A percentile compares a stretch with the other conserved stretches of the same genome.
These are phyloP conservation scores for Trypanosoma lewisi DNA, from an alignment of 208 protist species.

Conservation along the genomic window DNA sequence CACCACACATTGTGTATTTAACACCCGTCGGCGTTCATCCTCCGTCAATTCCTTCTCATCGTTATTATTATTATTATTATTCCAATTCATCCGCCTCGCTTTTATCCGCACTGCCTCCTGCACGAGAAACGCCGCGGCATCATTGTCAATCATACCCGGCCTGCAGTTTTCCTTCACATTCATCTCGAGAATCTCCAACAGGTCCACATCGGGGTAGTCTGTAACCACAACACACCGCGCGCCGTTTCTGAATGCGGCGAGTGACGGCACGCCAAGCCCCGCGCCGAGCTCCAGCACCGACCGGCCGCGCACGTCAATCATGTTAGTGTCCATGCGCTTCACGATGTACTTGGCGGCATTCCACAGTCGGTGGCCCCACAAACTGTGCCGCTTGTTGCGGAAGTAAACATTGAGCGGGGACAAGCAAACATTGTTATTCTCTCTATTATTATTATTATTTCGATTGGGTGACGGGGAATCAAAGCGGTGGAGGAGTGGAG, in stretches of 20 bases:
- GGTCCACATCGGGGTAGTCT: slow-evolving; percentile 77
- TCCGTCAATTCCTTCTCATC: slow-evolving; percentile 9
- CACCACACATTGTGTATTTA: slow-evolving; percentile 38
- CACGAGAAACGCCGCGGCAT: slow-evolving; percentile 35
- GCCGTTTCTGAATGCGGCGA: slow-evolving; percentile 72
- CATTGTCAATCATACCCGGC: slow-evolving; percentile 32
- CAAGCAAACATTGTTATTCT: too few relatives aligned
- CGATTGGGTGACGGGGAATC: slow-evolving; percentile 19
- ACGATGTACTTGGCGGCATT: slow-evolving; percentile 88
- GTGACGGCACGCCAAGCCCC: slow-evolving; percentile 75
- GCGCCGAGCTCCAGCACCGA: slow-evolving; percentile 84
- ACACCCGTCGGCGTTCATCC: slow-evolving; percentile 3
- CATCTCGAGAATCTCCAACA: slow-evolving; percentile 72
- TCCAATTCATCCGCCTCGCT: background rate
- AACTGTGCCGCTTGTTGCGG: slow-evolving; percentile 81
- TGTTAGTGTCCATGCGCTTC: slow-evolving; percentile 79
- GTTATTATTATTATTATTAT: background rate
- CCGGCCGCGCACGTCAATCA: slow-evolving; percentile 71
- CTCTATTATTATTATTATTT: too few relatives aligned
- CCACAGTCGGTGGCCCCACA: slow-evolving; percentile 88
- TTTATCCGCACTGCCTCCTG: slow-evolving; percentile 15
- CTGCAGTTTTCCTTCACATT: slow-evolving; percentile 79
- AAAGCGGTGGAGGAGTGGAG: slow-evolving; percentile 47
- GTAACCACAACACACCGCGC: slow-evolving; percentile 70
- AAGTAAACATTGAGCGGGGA: slow-evolving; percentile 52